Conservation (phyloP, 208 protist genomes). For the Strigomonas oncopelti region DNA sequence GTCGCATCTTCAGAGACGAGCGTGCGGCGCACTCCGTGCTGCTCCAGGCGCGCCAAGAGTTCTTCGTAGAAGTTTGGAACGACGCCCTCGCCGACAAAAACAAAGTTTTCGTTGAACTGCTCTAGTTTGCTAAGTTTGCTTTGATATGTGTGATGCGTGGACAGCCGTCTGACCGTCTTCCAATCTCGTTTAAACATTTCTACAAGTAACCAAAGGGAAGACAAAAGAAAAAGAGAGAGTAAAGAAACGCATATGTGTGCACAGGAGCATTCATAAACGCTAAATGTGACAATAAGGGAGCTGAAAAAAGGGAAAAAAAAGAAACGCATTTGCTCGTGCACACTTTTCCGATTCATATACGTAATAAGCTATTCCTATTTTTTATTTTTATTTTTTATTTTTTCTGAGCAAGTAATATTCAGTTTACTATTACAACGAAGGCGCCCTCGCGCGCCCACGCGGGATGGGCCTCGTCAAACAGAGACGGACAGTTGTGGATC, state of each 20-base stretch:
- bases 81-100: neutral
- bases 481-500: neutral
- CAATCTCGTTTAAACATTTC: neutral
- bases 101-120: neutral
- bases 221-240: conserved; percentile 7
- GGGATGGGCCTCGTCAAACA: neutral
- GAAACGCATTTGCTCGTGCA: too few species aligned
- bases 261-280: neutral
- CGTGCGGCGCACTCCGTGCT: conserved; percentile 78
- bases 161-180: neutral
- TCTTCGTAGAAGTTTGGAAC: conserved; percentile 31
- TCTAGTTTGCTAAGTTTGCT: neutral
- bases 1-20: conserved; percentile 32
- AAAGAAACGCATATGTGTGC: neutral
- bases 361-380: neutral
- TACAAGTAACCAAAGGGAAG: neutral
- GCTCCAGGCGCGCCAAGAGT: conserved; percentile 68
- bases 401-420: neutral
- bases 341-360: neutral
- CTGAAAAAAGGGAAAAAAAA: conserved; percentile 10
- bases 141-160: neutral
- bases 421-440: neutral
- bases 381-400: neutral
- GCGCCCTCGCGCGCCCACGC: too few species aligned
- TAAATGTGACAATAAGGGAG: conserved; percentile 15